Base-by-base conservation (phyloP, 78 protist genomes). In the Trichosphaerium sp. region DNA sequence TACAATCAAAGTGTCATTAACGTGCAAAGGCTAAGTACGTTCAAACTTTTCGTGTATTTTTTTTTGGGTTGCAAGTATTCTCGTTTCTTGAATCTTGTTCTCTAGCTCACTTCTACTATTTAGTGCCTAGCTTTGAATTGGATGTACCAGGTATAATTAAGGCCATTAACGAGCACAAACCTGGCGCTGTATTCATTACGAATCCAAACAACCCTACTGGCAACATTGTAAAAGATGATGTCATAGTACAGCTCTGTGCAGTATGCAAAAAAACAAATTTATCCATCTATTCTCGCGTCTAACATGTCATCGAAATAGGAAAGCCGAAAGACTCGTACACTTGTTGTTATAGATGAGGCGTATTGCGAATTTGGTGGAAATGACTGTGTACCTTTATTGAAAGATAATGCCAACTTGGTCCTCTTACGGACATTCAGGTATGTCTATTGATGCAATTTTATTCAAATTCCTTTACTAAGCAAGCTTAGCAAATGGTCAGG, bases 331-430 rank as follows among this genome's bases (percentile, higher is more conserved):
- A n/a, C n/a, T n/a, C n/a, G n/a, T 10, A 34, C 43, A 10, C 28
- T 54, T 35, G 59, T 54, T 10, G 59, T 54, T 6, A 54, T 54
- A 32, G 59, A 54, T 35, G 59, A 54, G 59, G 59, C 59, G 10
- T 54, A 54, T 10, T 32, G 43, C 59, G 59, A 54, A 10, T 54
- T 54, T 10, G 29, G 43, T 10, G 10, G 10, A 35, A 54, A 54
- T 32, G 32, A 35, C 32, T 12, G 59, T 10, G 6, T 54, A 10
- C 25, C 29, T 6, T 6, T 54, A 21, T 32, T 54, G 43, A 6
- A 10, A 54, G 10, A 6, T 6, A 34, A 54, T 35, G 59, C 29
- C 59, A 54, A 54, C 59, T 35, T 54, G 10, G 59, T 54, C 10
- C 43, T 54, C 10, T 32, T 35, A 10, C 6, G 59, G 32, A 54